Evolutionary conservation across 805 yeast genomes (phyloP), one percentile per base, ranked within the genome.

Genomic region (Torulaspora maleeae): DNA sequence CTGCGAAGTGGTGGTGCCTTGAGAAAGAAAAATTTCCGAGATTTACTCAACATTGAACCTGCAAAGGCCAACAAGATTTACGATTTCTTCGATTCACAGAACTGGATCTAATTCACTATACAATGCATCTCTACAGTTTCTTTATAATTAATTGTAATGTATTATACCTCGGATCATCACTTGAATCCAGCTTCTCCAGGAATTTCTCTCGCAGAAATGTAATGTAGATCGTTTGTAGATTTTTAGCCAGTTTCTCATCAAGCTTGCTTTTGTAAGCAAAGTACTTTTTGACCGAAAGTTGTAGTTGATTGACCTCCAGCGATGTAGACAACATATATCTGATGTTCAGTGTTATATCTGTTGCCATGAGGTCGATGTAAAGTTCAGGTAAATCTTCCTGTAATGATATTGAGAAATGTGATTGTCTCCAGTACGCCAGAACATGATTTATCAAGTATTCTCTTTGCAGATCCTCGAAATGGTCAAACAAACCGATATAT

Each of bases 11-110:
- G 95, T 32, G 98, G 98, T 4, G 68, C 76, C 5, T 64, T 93
- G 58, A 86, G 86, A 69, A 83, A 86, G 67, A 83, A 86, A 59
- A 82, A 83, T 13, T 93, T 95, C n/a, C 76, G 89, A 55, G 96
- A 85, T 47, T 69, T 88, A 45, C 69, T 87, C 49, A 85, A 87
- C 58, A 81, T 93, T 44, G 99, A 93, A 61, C 84, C 89, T 12
- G 76, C 78, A 53, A 93, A 91, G 64, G 87, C 95, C 2, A 82
- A 86, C 20, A 81, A 83, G 63, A 84, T 93, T 41, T 93, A 86
- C 66, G 98, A 93, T 60, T 93, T 93, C 61, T 93, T 93, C 65
- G 86, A 85, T 49, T 80, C 82, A 48, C 96, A 93, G 75, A 86
- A 87, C 47, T 93, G 99, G 99, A 63, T 80, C 38, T 70, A 55